Base-by-base conservation (phyloP, 345 rosid genomes). In the Gossypium turneri region DNA sequence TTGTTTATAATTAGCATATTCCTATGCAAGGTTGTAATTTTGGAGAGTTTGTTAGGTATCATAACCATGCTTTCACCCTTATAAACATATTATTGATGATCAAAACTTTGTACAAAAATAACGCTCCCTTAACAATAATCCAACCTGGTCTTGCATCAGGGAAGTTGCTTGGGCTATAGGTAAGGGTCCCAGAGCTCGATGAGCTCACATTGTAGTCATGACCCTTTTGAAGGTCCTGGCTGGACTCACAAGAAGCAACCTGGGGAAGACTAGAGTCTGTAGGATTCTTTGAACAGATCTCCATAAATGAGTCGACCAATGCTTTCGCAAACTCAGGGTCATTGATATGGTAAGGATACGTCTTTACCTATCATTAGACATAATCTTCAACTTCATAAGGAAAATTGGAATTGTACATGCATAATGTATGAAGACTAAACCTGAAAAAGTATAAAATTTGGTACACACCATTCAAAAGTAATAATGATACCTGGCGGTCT, bases 81-180 rank as follows among this genome's bases (percentile, higher is more conserved):
- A 55, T 20, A n/a, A 8, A 56, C 44, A 27, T 19, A 61, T 1
- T 61, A 13, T n/a, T 16, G 44, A 19, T 5, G 12, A 59, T 34
- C 38, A 52, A 60, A 13, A 12, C 11, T 59, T 65, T 70, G 70
- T 44, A 19, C 4, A 7, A 51, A n/a, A 57, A 13, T 15, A 80
- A 25, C 7, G 48, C 55, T 51, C 74, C 9, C 43, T 41, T 45
- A 59, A 60, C 65, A 67, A 70, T 60, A 57, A 15, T 22, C 67
- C 60, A 76, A 94, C 97, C 98, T 88, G 90, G 93, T 81, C 78
- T 88, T 73, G 97, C 97, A 76, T 89, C 87, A 59, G 98, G 95
- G 76, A 85, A 91, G 82, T 84, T 80, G 83, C 84, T 88, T 78
- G 95, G 93, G 84, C 84, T 86, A 80, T 79, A 85, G 67, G 79